phyloP scores from a whole-genome alignment of 805 yeast genomes.

The Myxozyma udenii region DNA sequence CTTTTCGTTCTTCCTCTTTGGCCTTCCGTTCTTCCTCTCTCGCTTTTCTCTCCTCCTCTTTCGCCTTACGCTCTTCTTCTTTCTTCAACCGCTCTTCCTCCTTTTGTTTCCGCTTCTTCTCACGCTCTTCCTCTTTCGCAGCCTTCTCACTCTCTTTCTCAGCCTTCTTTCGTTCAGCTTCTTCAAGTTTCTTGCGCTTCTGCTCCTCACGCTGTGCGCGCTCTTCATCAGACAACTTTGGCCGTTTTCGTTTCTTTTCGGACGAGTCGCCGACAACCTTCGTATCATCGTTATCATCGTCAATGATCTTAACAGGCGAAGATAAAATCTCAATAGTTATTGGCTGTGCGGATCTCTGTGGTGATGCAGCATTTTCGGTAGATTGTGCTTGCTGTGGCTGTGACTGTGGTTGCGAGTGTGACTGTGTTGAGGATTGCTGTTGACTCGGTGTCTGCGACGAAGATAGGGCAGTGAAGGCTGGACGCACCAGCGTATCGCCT shows the following conservation, averaged over 20 bases:
- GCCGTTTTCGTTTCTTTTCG: slow-evolving; percentile 16
- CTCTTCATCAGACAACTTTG: slow-evolving; percentile 21
- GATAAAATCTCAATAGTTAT: not conserved
- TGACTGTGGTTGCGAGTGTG: too few relatives aligned
- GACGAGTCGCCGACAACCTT: not conserved
- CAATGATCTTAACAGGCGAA: not conserved
- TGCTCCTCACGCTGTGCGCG: slow-evolving; percentile 21
- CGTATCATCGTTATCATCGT: not conserved
- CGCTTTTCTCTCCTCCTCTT: slow-evolving; percentile 16
- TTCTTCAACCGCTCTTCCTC: slow-evolving; percentile 32
- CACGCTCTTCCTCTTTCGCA: slow-evolving; percentile 30
- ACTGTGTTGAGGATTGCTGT: too few relatives aligned
- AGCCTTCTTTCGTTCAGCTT: slow-evolving; percentile 17
- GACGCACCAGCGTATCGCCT: not conserved
- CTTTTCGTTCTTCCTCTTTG: slow-evolving; percentile 13
- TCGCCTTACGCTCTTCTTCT: slow-evolving; percentile 25
- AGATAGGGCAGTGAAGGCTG: not conserved
- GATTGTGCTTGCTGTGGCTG: not conserved
- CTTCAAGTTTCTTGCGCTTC: slow-evolving; percentile 8
- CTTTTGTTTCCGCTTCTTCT: slow-evolving; percentile 29
- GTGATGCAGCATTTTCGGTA: not conserved
- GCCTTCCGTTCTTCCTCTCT: slow-evolving; percentile 12
- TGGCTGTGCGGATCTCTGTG: too few relatives aligned
- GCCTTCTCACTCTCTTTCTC: slow-evolving; percentile 32
- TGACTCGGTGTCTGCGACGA: too few relatives aligned